Evolutionary conservation across 2,329 filamentous ascomycete genomes (phyloP), one percentile per base, ranked within the genome.

Genomic region (Penicillium sp.): DNA sequence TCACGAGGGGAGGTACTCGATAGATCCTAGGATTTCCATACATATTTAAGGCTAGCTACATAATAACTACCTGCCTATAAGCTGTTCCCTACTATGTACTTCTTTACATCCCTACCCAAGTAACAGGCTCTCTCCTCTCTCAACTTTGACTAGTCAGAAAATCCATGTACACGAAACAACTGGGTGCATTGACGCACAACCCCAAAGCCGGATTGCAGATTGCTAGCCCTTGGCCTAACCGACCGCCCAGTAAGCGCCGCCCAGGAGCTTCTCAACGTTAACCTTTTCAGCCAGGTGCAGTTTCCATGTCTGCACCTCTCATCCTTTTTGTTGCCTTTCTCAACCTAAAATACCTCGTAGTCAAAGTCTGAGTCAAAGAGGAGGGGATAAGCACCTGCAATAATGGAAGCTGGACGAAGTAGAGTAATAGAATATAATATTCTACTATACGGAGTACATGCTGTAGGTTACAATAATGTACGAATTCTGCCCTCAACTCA

Each of bases 201-300:
- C 37, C 37, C 15, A 26, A 53, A 53, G 30, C 30, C 50, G 50
- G 50, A 53, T 37, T 47, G 45, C 58, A 45, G 42, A 33, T 30
- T 33, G 30, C 30, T 12, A 33, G 38, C 53, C 28, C 42, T 56
- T 45, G 42, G 40, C 42, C 35, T 53, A 24, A 28, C 24, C 42
- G 37, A 45, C 44, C 62, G 28, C 47, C 47, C 47, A 51, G 47
- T 40, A 38, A 40, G 17, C 33, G 35, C 51, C 30, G 35, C 8
- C 40, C 28, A n/a, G 47, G 47, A 65, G 53, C 62, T 62, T 61
- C 58, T 65, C 66, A 67, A 69, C 61, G 58, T 63, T 58, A 59
- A 68, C 66, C 63, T 65, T 70, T 70, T 68, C 58, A 70, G 68
- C 65, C 58, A 63, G 66, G 59, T 70, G 68, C 68, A 65, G 67